These are phyloP conservation scores for Sechiopsis laciniata DNA, from an alignment of 306 rosid genomes.

Conservation along the genomic window DNA sequence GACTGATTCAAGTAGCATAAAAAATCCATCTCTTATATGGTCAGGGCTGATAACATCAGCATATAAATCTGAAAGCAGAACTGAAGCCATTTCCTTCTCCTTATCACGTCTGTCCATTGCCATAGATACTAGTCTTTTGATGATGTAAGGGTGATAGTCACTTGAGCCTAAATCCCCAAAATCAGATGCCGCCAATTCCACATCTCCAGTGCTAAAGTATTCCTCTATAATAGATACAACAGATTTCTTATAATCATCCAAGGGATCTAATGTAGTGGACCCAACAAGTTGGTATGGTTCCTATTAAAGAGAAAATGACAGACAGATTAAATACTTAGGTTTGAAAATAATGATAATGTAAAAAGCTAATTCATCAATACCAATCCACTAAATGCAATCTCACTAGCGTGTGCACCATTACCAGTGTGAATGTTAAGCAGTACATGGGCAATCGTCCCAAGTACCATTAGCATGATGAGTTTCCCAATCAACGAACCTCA, in stretches of 20 bases:
- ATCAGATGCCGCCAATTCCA: slow-evolving; percentile 78
- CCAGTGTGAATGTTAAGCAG: slow-evolving; percentile 6
- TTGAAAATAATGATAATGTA: background rate
- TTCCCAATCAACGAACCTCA: background rate
- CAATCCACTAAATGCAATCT: background rate
- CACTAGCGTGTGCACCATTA: background rate
- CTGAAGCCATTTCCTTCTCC: slow-evolving; percentile 99
- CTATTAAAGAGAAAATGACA: slow-evolving; percentile 33
- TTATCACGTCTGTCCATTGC: slow-evolving; percentile 98
- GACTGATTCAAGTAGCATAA: slow-evolving; percentile 85
- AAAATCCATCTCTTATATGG: slow-evolving; percentile 91
- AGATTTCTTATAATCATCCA: slow-evolving; percentile 89
- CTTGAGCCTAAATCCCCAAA: slow-evolving; percentile 83
- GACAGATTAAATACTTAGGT: background rate
- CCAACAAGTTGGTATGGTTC: slow-evolving; percentile 95
- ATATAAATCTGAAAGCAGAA: slow-evolving; percentile 84
- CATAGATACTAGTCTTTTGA: slow-evolving; percentile 89
- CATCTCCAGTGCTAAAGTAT: slow-evolving; percentile 82
- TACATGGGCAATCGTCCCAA: background rate
- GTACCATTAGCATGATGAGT: slow-evolving; percentile 7
- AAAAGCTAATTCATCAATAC: background rate
- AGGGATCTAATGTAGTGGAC: slow-evolving; percentile 66
- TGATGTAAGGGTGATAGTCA: slow-evolving; percentile 79
- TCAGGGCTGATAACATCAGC: slow-evolving; percentile 87
- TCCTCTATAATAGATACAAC: slow-evolving; percentile 77